Conservation (phyloP, 331 rosid species). For the Stylosanthes scabra region DNA sequence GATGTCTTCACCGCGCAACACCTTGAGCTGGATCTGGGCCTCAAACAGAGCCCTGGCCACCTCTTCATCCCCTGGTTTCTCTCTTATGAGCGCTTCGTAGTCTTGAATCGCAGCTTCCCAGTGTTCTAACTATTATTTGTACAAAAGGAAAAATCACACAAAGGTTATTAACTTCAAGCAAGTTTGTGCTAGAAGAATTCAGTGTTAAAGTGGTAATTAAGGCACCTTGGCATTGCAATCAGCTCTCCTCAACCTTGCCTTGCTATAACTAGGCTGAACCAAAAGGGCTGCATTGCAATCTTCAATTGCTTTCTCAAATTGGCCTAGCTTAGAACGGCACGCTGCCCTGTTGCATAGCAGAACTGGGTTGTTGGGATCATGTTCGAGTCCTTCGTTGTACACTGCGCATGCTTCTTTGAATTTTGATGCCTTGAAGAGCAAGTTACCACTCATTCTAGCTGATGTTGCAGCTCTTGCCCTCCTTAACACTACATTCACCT, state of each 20-base stretch:
- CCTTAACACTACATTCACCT: slow-evolving; percentile 59
- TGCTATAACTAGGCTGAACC: slow-evolving; percentile 81
- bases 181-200: background rate
- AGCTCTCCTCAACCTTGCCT: slow-evolving; percentile 94
- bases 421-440: slow-evolving; percentile 83
- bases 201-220: slow-evolving; percentile 23
- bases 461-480: slow-evolving; percentile 64
- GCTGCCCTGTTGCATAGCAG: slow-evolving; percentile 95
- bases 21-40: slow-evolving; percentile 72
- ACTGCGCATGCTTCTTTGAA: slow-evolving; percentile 67
- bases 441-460: slow-evolving; percentile 85
- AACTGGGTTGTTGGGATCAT: slow-evolving; percentile 76
- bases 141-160: background rate
- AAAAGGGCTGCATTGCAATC: slow-evolving; percentile 85
- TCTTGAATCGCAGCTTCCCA: slow-evolving; percentile 93
- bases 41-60: slow-evolving; percentile 89
- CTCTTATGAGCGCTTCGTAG: slow-evolving; percentile 78
- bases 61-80: slow-evolving; percentile 88
- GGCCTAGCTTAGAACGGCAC: slow-evolving; percentile 84
- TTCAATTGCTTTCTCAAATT: slow-evolving; percentile 91
- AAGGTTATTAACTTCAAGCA: background rate
- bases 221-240: slow-evolving; percentile 86
- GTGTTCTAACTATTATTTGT: slow-evolving; percentile 72
- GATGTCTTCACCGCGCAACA: slow-evolving; percentile 69
- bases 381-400: slow-evolving; percentile 86